Conservation (phyloP, 2,329 filamentous ascomycete species). For the Pseudocercospora vitis region DNA sequence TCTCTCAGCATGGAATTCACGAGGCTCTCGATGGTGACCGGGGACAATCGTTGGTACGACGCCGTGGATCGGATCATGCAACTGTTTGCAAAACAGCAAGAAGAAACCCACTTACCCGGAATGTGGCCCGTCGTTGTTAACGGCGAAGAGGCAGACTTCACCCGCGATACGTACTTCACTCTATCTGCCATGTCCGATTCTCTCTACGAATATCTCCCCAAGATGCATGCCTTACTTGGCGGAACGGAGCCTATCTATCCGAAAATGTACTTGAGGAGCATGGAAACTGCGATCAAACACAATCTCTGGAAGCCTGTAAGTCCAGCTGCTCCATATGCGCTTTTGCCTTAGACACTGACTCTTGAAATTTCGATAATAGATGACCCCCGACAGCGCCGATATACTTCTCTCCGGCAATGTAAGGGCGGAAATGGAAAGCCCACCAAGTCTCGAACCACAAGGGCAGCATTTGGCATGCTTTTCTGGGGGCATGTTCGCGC, state of each 20-base stretch:
- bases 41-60: constrained; percentile 49
- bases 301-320: constrained; percentile 52
- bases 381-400: constrained; percentile 48
- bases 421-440: constrained; percentile 33
- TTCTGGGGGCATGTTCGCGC: constrained; percentile 61
- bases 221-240: constrained; percentile 50
- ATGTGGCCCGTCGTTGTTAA: constrained; percentile 52
- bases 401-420: constrained; percentile 50
- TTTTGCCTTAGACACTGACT: too few relatives aligned
- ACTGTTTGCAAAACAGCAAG: constrained; percentile 45
- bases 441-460: constrained; percentile 48
- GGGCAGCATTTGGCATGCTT: constrained; percentile 61
- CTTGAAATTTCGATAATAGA: too few relatives aligned
- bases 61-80: constrained; percentile 47
- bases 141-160: constrained; percentile 43
- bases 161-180: constrained; percentile 41
- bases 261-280: constrained; percentile 57
- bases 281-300: constrained; percentile 46
- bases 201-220: constrained; percentile 47
- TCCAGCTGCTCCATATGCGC: too few relatives aligned
- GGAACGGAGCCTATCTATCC: constrained; percentile 49
- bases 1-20: constrained; percentile 52
- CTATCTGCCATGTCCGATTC: constrained; percentile 41
- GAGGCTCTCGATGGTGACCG: constrained; percentile 47
- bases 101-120: constrained; percentile 46